Percentiles rank a stretch among this genome's conserved stretches.
Conservation (phyloP, 306 rosid genomes). For the Quercus berberidifolia region DNA sequence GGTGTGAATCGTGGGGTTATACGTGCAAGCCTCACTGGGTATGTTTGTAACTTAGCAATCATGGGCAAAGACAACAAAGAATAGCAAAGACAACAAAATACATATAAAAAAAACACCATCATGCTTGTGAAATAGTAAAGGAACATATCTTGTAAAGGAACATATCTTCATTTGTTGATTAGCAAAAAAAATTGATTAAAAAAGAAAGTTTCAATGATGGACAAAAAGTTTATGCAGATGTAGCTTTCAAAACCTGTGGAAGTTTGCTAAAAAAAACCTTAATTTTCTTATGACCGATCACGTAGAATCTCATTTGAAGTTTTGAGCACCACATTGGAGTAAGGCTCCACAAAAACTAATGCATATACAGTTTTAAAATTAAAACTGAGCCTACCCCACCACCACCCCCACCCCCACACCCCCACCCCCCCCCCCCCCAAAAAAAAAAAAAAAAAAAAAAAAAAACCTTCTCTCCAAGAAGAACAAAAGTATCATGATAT, state of each 20-base stretch:
- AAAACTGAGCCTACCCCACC: no score
- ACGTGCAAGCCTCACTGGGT: not conserved
- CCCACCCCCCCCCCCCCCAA: no score
- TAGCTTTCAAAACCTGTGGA: not conserved
- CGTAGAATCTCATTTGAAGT: no score
- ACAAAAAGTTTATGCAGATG: not conserved
- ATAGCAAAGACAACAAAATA: not conserved
- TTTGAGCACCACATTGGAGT: not conserved
- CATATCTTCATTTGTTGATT: not conserved
- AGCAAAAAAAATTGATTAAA: not conserved
- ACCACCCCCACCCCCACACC: rapidly evolving
- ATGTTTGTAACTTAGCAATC: not conserved
- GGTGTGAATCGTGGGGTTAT: not conserved
- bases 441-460: no score
- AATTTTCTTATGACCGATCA: not conserved
- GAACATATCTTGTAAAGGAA: not conserved
- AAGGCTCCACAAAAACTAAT: not conserved
- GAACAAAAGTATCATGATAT: not conserved
- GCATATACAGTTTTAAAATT: not conserved
- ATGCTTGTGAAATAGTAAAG: not conserved
- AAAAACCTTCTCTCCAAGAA: not conserved
- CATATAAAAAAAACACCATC: not conserved
- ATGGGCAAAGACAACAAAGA: not conserved
- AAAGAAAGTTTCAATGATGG: not conserved
- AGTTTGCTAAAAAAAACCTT: not conserved